Conservation (phyloP, 2,329 filamentous ascomycete species). For the Penicillium olsonii region DNA sequence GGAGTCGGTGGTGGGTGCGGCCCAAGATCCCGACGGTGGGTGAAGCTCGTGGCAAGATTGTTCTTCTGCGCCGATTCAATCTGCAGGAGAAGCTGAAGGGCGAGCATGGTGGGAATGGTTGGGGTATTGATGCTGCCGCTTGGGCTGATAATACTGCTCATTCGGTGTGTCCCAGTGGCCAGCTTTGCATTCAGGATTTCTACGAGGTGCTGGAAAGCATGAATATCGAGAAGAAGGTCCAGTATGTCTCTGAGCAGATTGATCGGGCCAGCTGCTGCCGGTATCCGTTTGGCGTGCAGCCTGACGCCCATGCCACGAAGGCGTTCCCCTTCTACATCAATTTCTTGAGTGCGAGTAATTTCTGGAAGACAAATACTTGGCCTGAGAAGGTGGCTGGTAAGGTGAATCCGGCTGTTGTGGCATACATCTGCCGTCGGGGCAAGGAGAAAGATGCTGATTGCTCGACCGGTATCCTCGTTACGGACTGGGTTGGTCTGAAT, state of each 20-base stretch:
- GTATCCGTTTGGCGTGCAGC: conserved; percentile 40
- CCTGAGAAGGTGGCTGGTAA: conserved; percentile 86
- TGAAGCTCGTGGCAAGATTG: conserved; percentile 76
- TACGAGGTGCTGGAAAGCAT: conserved; percentile 78
- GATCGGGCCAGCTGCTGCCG: conserved; percentile 64
- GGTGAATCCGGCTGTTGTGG: conserved; percentile 75
- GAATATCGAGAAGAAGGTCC: conserved; percentile 79
- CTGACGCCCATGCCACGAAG: conserved; percentile 46
- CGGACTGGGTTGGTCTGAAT: conserved; percentile 85
- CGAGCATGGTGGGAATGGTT: conserved; percentile 53
- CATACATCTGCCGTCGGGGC: conserved; percentile 59
- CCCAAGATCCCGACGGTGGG: conserved; percentile 76
- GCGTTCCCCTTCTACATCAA: conserved; percentile 77
- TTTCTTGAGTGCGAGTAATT: conserved; percentile 88
- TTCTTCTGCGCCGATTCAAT: conserved; percentile 79
- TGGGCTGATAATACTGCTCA: conserved; percentile 92
- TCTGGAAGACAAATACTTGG: conserved; percentile 91
- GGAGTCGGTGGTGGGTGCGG: conserved; percentile 74
- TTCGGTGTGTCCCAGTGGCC: conserved; percentile 67
- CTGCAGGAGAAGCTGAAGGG: conserved; percentile 54
- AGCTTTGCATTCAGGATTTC: conserved; percentile 88
- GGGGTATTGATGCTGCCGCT: conserved; percentile 59
- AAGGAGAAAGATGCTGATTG: conserved; percentile 64
- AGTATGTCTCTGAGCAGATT: conserved; percentile 72
- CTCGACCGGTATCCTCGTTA: conserved; percentile 83